Evolutionary conservation across 371 early-diverging fungal genomes (phyloP).

Genomic region (Pancytospora philotis): DNA sequence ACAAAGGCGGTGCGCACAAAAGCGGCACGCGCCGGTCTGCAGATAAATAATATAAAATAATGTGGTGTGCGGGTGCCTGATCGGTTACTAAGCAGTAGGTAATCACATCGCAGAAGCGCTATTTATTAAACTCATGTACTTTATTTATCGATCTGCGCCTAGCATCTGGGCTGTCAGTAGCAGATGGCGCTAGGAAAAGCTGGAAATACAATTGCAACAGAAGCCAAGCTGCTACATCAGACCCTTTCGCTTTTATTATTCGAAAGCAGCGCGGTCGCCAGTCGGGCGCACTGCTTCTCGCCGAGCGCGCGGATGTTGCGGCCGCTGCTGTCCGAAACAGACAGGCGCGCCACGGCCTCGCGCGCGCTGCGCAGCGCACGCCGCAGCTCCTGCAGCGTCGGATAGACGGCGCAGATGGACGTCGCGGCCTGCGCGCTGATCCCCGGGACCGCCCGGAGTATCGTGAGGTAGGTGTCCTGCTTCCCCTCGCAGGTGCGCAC

Average conservation of each 20-base stretch:
- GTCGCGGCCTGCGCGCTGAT: neutral
- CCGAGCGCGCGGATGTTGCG: neutral
- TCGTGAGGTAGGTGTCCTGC: neutral
- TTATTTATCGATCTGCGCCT: no score
- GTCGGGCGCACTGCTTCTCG: neutral
- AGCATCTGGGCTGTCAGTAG: no score
- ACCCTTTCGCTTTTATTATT: neutral
- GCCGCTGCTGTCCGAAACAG: neutral
- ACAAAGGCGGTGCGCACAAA: no score
- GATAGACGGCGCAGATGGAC: neutral
- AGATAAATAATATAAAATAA: no score
- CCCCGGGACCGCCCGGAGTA: conserved; percentile 6
- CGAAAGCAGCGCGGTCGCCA: neutral
- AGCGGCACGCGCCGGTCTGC: no score
- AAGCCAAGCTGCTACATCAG: no score
- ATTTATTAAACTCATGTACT: no score
- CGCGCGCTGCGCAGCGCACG: neutral
- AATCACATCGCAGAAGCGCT: no score
- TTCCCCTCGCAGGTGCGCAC: neutral
- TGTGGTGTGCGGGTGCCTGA: no score
- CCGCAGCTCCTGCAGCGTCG: neutral
- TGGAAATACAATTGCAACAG: no score
- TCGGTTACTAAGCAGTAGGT: no score
- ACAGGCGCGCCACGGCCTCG: neutral
- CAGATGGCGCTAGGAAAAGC: no score